Evolutionary conservation across 2,329 filamentous ascomycete species (phyloP), one percentile per base, ranked within the genome.

Genomic region (Aspergillus fructus): DNA sequence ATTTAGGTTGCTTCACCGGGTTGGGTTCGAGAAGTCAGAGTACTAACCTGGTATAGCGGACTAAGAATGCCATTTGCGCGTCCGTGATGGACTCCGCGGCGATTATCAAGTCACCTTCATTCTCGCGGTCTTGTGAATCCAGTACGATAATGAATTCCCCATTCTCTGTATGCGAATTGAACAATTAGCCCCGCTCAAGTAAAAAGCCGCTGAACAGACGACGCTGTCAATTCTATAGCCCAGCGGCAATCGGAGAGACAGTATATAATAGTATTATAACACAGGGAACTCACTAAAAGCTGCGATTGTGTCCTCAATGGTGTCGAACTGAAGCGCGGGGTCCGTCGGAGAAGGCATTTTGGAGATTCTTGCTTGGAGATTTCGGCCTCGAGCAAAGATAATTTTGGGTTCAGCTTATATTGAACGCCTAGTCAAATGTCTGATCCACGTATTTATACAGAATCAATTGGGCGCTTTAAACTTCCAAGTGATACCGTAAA

Each of bases 81-180:
- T 92, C 83, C 8, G 93, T 96, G 63, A 97, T 79, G 68, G 89
- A 84, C 65, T 91, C 81, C 61, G 92, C 93, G 64, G 94, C 91
- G 71, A 97, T 96, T 76, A 97, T 97, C 49, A 99, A 85, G 79
- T 99, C 94, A 75, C 93, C 94, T 83, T 99, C 94, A 76, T 99
- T 99, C 77, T 99, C 94, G 75, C 94, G 93, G 61, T 88, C 85
- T 63, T 91, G 87, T 66, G 91, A 90, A 80, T 99, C 94, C 70
- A 99, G 90, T 39, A 97, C 93, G 61, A 99, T 87, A 73, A 99
- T 89, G 83, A 97, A 97, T 72, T 97, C 88, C 75, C 91, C 92
- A 76, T 87, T 85, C 69, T 82, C 88, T 90, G 57, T 27, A 51
- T 53, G 60, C 54, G 2, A 50, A 40, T 47, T 24, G 51, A 33